Evolutionary conservation across 2,329 filamentous ascomycete species (phyloP).

Genomic region (Endocalyx cinctus): DNA sequence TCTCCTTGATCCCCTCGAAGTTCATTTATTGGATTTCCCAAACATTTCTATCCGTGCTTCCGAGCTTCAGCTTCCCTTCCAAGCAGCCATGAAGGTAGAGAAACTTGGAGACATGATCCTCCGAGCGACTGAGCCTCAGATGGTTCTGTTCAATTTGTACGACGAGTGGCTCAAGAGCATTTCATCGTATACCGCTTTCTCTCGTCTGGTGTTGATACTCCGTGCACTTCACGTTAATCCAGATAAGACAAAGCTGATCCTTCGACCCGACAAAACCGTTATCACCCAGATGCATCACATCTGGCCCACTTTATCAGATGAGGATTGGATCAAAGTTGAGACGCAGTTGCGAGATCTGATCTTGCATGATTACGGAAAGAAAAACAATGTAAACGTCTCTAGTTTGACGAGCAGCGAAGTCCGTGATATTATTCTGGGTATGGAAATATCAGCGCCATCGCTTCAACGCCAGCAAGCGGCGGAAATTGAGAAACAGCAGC

Average conservation of each 20-base stretch:
- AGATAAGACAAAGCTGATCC: constrained; percentile 94
- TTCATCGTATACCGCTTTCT: constrained; percentile 98
- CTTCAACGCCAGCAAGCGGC: constrained; percentile 98
- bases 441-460: constrained; percentile 98
- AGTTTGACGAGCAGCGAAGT: constrained; percentile 96
- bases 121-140: constrained; percentile 96
- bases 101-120: constrained; percentile 99
- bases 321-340: constrained; percentile 99
- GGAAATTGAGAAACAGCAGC: constrained; percentile 97
- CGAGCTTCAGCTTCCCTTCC: constrained; percentile 94
- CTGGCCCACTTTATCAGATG: constrained; percentile 89
- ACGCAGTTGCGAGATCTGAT: constrained; percentile 93
- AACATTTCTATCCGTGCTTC: constrained; percentile 98
- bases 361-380: constrained; percentile 97
- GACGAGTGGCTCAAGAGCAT: constrained; percentile 99
- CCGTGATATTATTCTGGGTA: constrained; percentile 95
- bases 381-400: constrained; percentile 99
- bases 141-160: constrained; percentile 98
- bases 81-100: constrained; percentile 99
- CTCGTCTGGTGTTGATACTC: constrained; percentile 85
- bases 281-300: constrained; percentile 99
- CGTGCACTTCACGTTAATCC: constrained; percentile 95
- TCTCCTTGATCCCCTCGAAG: constrained; percentile 92
- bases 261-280: constrained; percentile 94
- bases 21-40: constrained; percentile 95